These are phyloP conservation scores for Agrocybe chaxingu DNA, from an alignment of 768 basidiomycete genomes.

Conservation along the genomic window DNA sequence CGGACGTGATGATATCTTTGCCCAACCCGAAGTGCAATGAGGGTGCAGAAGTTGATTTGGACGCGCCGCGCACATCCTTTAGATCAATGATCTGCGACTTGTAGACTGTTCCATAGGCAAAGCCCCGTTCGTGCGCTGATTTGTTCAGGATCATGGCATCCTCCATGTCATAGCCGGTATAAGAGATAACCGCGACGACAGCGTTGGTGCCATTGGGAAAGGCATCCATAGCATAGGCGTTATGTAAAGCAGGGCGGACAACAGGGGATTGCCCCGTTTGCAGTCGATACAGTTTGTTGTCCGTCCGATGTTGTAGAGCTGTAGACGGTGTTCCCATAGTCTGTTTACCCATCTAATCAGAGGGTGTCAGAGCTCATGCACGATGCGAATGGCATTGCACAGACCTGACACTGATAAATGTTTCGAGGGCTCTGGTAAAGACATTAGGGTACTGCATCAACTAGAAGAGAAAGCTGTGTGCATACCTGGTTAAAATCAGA, in stretches of 20 bases:
- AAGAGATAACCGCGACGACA: constrained; percentile 98
- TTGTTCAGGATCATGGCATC: constrained; percentile 99
- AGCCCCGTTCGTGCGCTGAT: constrained; percentile 96
- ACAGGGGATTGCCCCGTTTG: constrained; percentile 95
- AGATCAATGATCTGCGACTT: constrained; percentile 92
- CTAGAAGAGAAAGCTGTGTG: constrained; percentile 13
- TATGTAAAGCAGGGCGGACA: constrained; percentile 88
- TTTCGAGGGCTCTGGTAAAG: constrained; percentile 73
- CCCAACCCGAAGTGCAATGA: constrained; percentile 91
- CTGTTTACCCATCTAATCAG: constrained; percentile 94
- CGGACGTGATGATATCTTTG: constrained; percentile 56
- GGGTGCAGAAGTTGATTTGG: constrained; percentile 51
- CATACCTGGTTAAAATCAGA: constrained; percentile 97
- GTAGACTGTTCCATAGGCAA: constrained; percentile 95
- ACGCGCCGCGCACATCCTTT: constrained; percentile 70
- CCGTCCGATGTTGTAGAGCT: constrained; percentile 86
- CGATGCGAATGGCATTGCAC: constrained; percentile 4
- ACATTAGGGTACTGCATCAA: constrained; percentile 2
- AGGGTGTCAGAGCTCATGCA: background rate
- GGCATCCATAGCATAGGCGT: constrained; percentile 95
- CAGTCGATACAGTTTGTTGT: constrained; percentile 96
- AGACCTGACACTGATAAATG: constrained; percentile 90
- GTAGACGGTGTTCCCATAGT: constrained; percentile 99
- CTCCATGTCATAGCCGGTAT: constrained; percentile 99
- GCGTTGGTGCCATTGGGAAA: constrained; percentile 99